phyloP scores from a whole-genome alignment of 176 grass and related monocot species.

The Ananas comosus region DNA sequence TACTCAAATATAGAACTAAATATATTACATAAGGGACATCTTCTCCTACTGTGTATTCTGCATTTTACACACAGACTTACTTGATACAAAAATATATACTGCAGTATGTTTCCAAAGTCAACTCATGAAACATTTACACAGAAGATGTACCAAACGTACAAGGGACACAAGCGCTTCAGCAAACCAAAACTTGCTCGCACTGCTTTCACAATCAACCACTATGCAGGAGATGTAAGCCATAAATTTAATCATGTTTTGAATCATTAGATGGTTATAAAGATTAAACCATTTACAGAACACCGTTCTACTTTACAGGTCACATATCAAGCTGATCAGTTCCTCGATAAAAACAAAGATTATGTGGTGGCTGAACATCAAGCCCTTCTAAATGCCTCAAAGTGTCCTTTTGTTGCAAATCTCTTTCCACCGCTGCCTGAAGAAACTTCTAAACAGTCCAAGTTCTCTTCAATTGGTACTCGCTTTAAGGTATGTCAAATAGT shows the following conservation, averaged over 20 bases:
- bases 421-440: constrained; percentile 82
- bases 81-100: constrained; percentile 14
- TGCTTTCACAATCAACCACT: constrained; percentile 89
- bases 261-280: constrained; percentile 6
- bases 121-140: constrained; percentile 94
- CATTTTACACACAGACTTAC: not conserved
- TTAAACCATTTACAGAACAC: constrained; percentile 4
- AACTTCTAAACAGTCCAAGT: constrained; percentile 90
- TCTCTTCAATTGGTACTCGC: constrained; percentile 90
- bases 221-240: constrained; percentile 85
- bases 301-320: constrained; percentile 49
- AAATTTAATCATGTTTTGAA: constrained; percentile 14
- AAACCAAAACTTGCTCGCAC: constrained; percentile 90
- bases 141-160: constrained; percentile 98
- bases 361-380: constrained; percentile 97
- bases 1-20: not conserved
- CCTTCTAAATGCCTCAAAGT: constrained; percentile 74
- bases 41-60: not conserved
- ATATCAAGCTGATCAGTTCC: constrained; percentile 89
- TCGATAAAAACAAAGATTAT: constrained; percentile 99
- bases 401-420: constrained; percentile 77
- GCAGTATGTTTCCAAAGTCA: constrained; percentile 98
- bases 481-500: constrained; percentile 72
- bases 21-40: not conserved
- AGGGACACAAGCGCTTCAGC: constrained; percentile 78